Base-by-base conservation (phyloP, 2,329 filamentous ascomycete species). In the Pyrenochaeta sp. region DNA sequence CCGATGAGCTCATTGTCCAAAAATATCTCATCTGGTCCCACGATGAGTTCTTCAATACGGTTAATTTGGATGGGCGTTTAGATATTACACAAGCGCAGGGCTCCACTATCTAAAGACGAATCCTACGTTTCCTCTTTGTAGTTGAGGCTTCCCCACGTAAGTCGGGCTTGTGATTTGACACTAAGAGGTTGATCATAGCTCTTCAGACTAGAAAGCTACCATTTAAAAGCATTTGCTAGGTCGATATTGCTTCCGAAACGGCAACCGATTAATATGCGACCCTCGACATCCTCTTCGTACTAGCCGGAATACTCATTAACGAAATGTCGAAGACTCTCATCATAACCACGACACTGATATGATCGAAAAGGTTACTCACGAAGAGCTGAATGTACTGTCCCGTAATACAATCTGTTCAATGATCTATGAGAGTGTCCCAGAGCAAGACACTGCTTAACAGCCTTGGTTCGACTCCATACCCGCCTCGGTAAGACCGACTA, bases 11-110 rank as follows among this genome's bases (percentile, higher is more conserved):
- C 37, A 12, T 33, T 15, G 44, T 60, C 17, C 56, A 64, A n/a
- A 40, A 62, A 43, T 15, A 4, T 1, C 33, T 60, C 3, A 37
- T 64, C 14, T 43, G 45, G 35, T 1, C 46, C 1, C 39, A 42
- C 4, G 53, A 54, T 15, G 46, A 45, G 7, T 63, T 63, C 47
- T 58, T 63, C 45, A 33, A 44, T 9, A 41, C 44, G 2, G 60
- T 50, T 2, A 36, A n/a, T n/a, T n/a, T 60, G 43, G 50, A 53
- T 7, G 37, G 20, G 31, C 49, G 43, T 0, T 47, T 31, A 33
- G 20, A 49, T 52, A 31, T n/a, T 20, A 2, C 32, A 42, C 39
- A 20, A 30, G 29, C 35, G 33, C 12, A 32, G 49, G 35, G 15
- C 12, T 6, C 2, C 15, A 18, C 35, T 37, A 11, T 7, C 35